Base-by-base conservation (phyloP, 2,329 filamentous ascomycete genomes). In the Chrysoporthe cubensis region DNA sequence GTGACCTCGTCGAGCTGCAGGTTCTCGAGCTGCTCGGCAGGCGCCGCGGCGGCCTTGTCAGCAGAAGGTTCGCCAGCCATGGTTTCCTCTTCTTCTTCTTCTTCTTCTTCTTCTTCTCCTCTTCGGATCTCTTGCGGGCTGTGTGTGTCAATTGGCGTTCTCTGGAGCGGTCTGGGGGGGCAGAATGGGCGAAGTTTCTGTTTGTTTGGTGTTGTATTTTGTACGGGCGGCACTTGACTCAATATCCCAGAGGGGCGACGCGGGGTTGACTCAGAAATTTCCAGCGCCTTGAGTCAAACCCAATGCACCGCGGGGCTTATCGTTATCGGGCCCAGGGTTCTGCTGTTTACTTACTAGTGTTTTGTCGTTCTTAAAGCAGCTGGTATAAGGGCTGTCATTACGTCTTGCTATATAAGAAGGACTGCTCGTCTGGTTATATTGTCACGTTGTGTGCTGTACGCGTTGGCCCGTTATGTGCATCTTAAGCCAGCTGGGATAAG, bases 1-100 rank as follows among this genome's bases (percentile, higher is more conserved):
- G 96, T 98, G 71, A 94, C 93, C 76, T 96, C 93, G 80, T 99
- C 96, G 62, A 96, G 87, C 80, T 94, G 87, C 73, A 97, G 86
- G 82, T 95, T 93, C 76, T 87, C 87, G 72, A 90, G 80, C 74
- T 81, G 80, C 72, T 87, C 85, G 71, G 82, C 82, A 65, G 82
- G 81, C 58, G 81, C 77, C 18, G 75, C 73, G 14, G 69, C 44
- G 4, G 69, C 66, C 34, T 67, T 67, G 11, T 69, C 65, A 46
- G 58, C 63, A 44, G 62, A 63, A 34, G 66, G 52, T 70, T 69
- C 72, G 69, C 65, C 66, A 14, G 68, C 72, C 72, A 74, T 74
- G 6, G 32, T 34, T 40, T 26, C 16, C 26, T 18, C 11, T 69
- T 65, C 67, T 40, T 26, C 26, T 26, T 26, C 26, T 26, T 26